Evolutionary conservation across 1,284 basidiomycete species (phyloP).

Genomic region (Irpex lacteus): DNA sequence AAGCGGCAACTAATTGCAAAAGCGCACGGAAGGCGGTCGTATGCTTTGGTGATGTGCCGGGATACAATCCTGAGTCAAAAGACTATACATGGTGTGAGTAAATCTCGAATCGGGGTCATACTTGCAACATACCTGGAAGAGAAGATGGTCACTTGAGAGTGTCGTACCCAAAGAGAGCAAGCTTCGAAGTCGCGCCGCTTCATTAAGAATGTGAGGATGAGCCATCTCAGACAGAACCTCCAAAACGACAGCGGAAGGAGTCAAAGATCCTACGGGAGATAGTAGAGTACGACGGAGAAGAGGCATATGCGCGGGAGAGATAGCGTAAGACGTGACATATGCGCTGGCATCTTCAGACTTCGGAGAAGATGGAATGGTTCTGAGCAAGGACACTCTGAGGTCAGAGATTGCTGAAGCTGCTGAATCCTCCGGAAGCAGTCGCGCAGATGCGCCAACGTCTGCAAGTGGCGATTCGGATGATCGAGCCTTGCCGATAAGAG

Average conservation of each 20-base stretch:
- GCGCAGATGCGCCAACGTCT: background rate
- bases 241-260: background rate
- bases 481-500: background rate
- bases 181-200: background rate
- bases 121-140: conserved; percentile 8
- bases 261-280: background rate
- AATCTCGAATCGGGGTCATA: background rate
- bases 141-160: conserved; percentile 1
- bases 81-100: background rate
- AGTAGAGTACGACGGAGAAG: conserved; percentile 1
- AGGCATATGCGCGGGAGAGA: background rate
- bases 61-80: conserved; percentile 25
- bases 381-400: background rate
- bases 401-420: background rate
- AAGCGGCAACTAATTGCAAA: background rate
- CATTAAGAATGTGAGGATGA: background rate
- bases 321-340: background rate
- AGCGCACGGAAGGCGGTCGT: background rate
- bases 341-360: background rate
- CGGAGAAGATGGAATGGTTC: background rate
- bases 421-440: background rate
- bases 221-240: background rate
- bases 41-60: conserved; percentile 41
- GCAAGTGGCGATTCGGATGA: background rate
- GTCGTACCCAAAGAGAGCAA: background rate